Base-by-base conservation (phyloP, 116 monocot species). In the Iris pallida region DNA sequence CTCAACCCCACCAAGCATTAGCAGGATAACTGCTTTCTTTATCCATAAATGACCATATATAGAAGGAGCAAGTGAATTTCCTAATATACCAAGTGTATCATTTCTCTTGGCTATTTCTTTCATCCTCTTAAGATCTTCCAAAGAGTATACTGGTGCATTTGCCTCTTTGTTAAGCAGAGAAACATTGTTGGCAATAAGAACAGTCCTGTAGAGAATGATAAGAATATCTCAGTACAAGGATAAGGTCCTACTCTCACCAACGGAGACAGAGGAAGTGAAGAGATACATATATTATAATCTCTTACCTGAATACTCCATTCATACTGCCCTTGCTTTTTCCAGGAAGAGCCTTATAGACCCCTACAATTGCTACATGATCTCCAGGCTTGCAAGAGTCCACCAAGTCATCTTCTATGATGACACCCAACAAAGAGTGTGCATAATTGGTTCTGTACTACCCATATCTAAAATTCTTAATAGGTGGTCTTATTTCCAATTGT, bases 321-420 rank as follows among this genome's bases (percentile, higher is more conserved):
- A 96, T 76, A 66, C 96, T 89, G 59, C 96, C 96, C 70, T 96
- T 92, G 75, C 85, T 87, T 71, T 92, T 89, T 1, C 96, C 92
- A 68, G 96, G 89, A 75, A 92, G 71, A 72, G 92, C 92, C 81
- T 96, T 96, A 65, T 96, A 96, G 46, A 83, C 68, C 0, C 96
- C 96, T 3, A 89, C 76, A 71, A 96, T 87, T 75, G 96, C 75
- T 4, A 96, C 92, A 64, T 92, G 89, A 20, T 96, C 96, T 30
- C 96, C 96, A 52, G 96, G 96, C 54, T 96, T 96, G 63, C 96
- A 96, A 60, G 81, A 96, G 79, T 96, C 96, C 10, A 96, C 92
- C 8, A 96, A 68, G 70, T 96, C 96, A 85, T 96, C 96, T 73
- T 96, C 96, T 41, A 87, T 66, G 55, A 96, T 89, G 19, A 96